Base-by-base conservation (phyloP, 2,329 filamentous ascomycete genomes). In the Fusarium sp. region DNA sequence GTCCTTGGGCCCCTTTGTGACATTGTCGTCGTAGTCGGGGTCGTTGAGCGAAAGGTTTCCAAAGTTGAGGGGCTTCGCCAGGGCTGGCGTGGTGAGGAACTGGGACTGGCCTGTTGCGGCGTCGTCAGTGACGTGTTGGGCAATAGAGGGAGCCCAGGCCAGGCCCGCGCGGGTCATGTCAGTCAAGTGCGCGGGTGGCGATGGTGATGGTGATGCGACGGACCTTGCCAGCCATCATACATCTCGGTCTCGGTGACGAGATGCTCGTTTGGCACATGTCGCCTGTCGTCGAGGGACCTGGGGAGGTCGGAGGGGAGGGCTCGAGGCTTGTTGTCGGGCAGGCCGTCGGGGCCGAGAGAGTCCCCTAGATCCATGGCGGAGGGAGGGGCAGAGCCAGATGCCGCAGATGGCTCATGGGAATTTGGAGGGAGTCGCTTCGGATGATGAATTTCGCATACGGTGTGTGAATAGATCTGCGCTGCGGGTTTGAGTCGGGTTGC, bases 141-240 rank as follows among this genome's bases (percentile, higher is more conserved):
- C 53, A 38, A 62, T 70, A 65, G 49, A 65, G 58, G 40, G 55
- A 54, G 61, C 70, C 16, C 40, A 18, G 69, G 34, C 14, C 42
- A 25, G 20, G 20, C 23, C 38, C 20, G 42, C 42, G 42, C 42
- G 14, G 20, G 20, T 25, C 27, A 29, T 29, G 27, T 23, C 42
- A 46, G 20, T 49, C 70, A 70, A 23, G 34, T 31, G 54, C 53
- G 56, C 53, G 55, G 29, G 66, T 63, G 58, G 61, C 55, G 60
- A 65, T 58, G 29, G 66, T 62, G 56, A 60, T 50, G 58, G 64
- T 58, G 64, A 46, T 46, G 65, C 63, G 34, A 82, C 83, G 67
- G 72, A 85, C 95, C 95, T 90, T 98, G 93, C 96, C 96, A 99
- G 73, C 93, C 96, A 86, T 99, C 96, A 79, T 98, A 99, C 83